Evolutionary conservation across 2,329 filamentous ascomycete species (phyloP).

Genomic region (Podosphaera aphanis): DNA sequence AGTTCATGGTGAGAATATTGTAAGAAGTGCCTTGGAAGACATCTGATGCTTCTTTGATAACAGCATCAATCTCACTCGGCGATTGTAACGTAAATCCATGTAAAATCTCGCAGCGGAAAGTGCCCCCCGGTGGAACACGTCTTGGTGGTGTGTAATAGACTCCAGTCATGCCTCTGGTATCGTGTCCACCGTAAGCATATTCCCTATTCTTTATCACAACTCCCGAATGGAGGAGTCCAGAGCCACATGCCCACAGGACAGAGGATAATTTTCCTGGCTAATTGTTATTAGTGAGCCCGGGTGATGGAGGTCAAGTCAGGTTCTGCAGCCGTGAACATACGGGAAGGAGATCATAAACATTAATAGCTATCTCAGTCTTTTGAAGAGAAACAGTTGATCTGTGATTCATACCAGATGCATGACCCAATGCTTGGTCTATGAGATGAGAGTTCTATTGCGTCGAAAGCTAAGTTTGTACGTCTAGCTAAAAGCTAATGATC

Average conservation of each 20-base stretch:
- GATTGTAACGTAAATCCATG: slow-evolving; percentile 57
- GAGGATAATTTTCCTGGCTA: slow-evolving; percentile 54
- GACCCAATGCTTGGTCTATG: neutral
- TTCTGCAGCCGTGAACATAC: slow-evolving; percentile 19
- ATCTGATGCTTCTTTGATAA: slow-evolving; percentile 44
- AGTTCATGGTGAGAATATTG: slow-evolving; percentile 64
- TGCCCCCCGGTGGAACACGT: slow-evolving; percentile 52
- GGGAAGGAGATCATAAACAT: slow-evolving; percentile 56
- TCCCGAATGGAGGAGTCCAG: slow-evolving; percentile 59
- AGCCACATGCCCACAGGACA: slow-evolving; percentile 53
- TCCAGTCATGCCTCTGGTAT: slow-evolving; percentile 44
- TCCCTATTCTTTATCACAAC: slow-evolving; percentile 60
- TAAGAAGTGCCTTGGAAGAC: slow-evolving; percentile 56
- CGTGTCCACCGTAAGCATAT: slow-evolving; percentile 70
- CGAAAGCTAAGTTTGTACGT: no score
- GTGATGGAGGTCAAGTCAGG: neutral
- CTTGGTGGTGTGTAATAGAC: slow-evolving; percentile 64
- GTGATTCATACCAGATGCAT: slow-evolving; percentile 23
- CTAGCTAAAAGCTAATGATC: neutral
- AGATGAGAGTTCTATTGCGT: no score
- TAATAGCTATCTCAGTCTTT: slow-evolving; percentile 51
- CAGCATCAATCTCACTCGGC: slow-evolving; percentile 43
- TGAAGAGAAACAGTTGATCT: slow-evolving; percentile 44
- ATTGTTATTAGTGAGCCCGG: slow-evolving; percentile 3
- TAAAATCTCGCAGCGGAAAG: slow-evolving; percentile 50